Evolutionary conservation across 1,284 basidiomycete genomes (phyloP), one percentile per base, ranked within the genome.

Genomic region (Wallemia hederae): DNA sequence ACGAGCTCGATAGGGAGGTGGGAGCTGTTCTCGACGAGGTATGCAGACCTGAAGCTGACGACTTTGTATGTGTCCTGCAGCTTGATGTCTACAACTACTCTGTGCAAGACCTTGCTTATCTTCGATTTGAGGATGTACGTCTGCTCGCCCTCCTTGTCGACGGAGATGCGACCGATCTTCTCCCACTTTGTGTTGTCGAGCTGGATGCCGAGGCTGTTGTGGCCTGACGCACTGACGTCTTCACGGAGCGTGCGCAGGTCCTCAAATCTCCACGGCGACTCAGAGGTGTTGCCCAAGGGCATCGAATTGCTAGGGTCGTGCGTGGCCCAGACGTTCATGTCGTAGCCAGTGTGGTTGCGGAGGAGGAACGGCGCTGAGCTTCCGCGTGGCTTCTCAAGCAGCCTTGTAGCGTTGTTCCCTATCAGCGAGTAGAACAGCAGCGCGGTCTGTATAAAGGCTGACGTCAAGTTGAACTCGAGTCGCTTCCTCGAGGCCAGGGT

Each of bases 181-280:
- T 97, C 91, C 92, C 94, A 99, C 2, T 81, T 74, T 67, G 87
- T 88, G 60, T 83, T 86, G 56, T 86, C 76, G 64, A 98, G 80
- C 65, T 85, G 83, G 25, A 96, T 70, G 1, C 83, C 82, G 55
- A 97, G 80, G 62, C 77, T 81, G 67, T 92, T 88, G 69, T 88
- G 82, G 28, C 80, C 79, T 17, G 81, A 79, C 0, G 82, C 77
- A 0, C 81, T 78, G 27, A 90, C 80, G 65, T 91, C 86, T 74
- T 99, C 94, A 69, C 94, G 81, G 73, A 88, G 83, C 7, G 82
- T 82, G 70, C 84, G 85, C 83, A 89, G 92, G 67, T 98, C 92
- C 68, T 97, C 90, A 67, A 99, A 98, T 62, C 90, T 77, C 94
- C 94, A 99, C 59, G 97, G 92, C 17, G 87, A 75, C 1, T 78